phyloP scores from a whole-genome alignment of 2,329 filamentous ascomycete species.

The Stagonosporopsis rhizophila region DNA sequence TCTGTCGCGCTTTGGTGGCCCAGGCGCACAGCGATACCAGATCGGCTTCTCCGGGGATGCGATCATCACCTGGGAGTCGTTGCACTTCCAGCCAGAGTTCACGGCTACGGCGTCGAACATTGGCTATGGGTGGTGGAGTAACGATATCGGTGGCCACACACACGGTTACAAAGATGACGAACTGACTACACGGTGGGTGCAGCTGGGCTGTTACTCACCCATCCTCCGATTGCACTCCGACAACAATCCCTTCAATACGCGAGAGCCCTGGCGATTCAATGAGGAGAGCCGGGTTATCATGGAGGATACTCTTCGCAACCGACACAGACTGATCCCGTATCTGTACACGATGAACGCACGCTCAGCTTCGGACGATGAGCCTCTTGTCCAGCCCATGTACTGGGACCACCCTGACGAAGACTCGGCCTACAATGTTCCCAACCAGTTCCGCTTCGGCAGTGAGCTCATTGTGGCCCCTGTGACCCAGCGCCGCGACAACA shows the following conservation, averaged over 20 bases:
- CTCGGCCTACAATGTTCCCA: conserved; percentile 63
- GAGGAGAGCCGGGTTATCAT: conserved; percentile 57
- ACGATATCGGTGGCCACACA: conserved; percentile 72
- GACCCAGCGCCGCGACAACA: conserved; percentile 57
- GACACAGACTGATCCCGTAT: conserved; percentile 67
- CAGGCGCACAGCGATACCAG: conserved; percentile 69
- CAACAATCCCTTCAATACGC: conserved; percentile 64
- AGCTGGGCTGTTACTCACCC: conserved; percentile 67
- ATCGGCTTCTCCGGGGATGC: conserved; percentile 71
- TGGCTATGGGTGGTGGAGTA: conserved; percentile 73
- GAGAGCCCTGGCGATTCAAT: conserved; percentile 68
- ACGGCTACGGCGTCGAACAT: conserved; percentile 72
- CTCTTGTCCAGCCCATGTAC: conserved; percentile 68
- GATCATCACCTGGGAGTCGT: conserved; percentile 65
- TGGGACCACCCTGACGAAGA: conserved; percentile 63
- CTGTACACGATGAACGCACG: conserved; percentile 65
- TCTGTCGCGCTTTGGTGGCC: conserved; percentile 68
- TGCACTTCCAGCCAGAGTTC: conserved; percentile 71
- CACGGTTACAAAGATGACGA: conserved; percentile 65
- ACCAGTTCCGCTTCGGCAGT: conserved; percentile 67
- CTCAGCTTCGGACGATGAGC: conserved; percentile 55
- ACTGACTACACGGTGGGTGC: conserved; percentile 66
- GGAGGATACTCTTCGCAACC: conserved; percentile 59
- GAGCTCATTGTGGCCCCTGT: conserved; percentile 65
- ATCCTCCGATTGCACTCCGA: conserved; percentile 68